phyloP scores from a whole-genome alignment of 805 yeast genomes.

The Metschnikowia gruessii region DNA sequence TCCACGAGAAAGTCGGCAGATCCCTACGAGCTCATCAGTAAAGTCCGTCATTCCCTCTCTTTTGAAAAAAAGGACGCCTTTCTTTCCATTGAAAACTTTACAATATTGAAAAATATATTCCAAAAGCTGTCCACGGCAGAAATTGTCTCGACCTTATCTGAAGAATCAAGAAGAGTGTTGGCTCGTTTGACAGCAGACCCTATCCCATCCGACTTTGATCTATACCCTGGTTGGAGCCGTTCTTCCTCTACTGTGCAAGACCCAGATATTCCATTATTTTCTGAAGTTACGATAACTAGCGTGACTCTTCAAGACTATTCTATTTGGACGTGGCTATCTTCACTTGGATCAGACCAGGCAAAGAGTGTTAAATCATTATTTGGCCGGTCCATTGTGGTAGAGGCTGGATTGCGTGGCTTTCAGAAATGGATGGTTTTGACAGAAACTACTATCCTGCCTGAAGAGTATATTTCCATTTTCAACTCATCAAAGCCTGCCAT shows the following conservation, averaged over 20 bases:
- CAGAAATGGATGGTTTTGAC: conserved; percentile 77
- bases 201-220: conserved; percentile 33
- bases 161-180: conserved; percentile 65
- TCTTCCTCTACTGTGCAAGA: conserved; percentile 5
- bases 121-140: conserved; percentile 51
- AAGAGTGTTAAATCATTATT: conserved; percentile 60
- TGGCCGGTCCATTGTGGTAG: conserved; percentile 80
- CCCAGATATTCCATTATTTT: conserved; percentile 37
- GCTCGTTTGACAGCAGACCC: conserved; percentile 37
- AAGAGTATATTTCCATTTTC: conserved; percentile 32
- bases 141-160: conserved; percentile 62
- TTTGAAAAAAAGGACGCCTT: conserved; percentile 70
- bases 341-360: conserved; percentile 72
- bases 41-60: conserved; percentile 49
- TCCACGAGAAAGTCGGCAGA: conserved; percentile 48
- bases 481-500: conserved; percentile 15
- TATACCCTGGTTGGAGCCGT: conserved; percentile 41
- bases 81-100: conserved; percentile 73
- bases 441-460: conserved; percentile 52
- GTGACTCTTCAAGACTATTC: conserved; percentile 82
- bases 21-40: conserved; percentile 57
- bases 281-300: conserved; percentile 45
- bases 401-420: conserved; percentile 75
- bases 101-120: conserved; percentile 69
- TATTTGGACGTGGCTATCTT: conserved; percentile 88